Percentiles rank a stretch among this genome's conserved stretches.
phyloP scores from a whole-genome alignment of 2,329 filamentous ascomycete species.

The Trichoderma oligosporum region DNA sequence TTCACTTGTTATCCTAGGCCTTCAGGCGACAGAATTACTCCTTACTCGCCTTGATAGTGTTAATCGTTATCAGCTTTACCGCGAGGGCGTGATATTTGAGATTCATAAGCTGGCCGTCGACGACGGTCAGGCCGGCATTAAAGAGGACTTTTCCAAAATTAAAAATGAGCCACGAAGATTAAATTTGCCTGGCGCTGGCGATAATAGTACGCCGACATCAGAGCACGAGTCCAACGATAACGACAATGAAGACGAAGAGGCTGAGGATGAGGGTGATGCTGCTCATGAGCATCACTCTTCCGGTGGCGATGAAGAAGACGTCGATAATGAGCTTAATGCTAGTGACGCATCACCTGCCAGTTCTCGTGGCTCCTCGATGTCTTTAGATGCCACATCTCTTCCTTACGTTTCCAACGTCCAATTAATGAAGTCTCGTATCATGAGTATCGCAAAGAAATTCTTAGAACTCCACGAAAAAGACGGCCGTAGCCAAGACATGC shows the following conservation, averaged over 20 bases:
- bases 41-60: slow-evolving; percentile 79
- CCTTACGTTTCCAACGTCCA: slow-evolving; percentile 46
- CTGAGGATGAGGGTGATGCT: slow-evolving; percentile 28
- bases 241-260: slow-evolving; percentile 24
- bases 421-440: slow-evolving; percentile 64
- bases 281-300: slow-evolving; percentile 42
- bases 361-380: slow-evolving; percentile 64
- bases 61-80: slow-evolving; percentile 94
- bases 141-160: background rate
- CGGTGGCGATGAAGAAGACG: slow-evolving; percentile 47
- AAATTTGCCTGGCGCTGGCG: slow-evolving; percentile 2
- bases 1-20: slow-evolving; percentile 76
- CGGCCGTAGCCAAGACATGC: slow-evolving; percentile 66
- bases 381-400: slow-evolving; percentile 53
- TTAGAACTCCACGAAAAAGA: slow-evolving; percentile 78
- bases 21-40: slow-evolving; percentile 86
- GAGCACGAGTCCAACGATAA: slow-evolving; percentile 31
- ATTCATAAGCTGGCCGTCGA: slow-evolving; percentile 72
- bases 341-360: slow-evolving; percentile 62
- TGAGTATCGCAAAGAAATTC: slow-evolving; percentile 74
- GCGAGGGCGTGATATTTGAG: slow-evolving; percentile 91
- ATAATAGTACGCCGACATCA: slow-evolving; percentile 27
- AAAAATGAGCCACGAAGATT: slow-evolving; percentile 16
- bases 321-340: slow-evolving; percentile 48
- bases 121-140: slow-evolving; percentile 30